Base-by-base conservation (phyloP, 441 rosid genomes). In the Manihot esculenta region DNA sequence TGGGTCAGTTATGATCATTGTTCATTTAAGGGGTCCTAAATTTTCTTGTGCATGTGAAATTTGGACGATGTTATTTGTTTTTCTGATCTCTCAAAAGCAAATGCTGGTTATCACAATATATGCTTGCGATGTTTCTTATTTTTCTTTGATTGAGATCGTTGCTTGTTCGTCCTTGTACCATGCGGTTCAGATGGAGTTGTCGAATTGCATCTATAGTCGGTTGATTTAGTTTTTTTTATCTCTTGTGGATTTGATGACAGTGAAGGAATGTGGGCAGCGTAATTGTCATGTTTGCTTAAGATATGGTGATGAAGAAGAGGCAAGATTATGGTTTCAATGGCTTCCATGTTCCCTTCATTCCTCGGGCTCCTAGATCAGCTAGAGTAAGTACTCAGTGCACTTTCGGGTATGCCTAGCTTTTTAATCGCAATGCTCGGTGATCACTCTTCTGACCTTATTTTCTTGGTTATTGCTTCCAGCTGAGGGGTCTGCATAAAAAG, bases 291-390 rank as follows among this genome's bases (percentile, higher is more conserved):
- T 74, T 58, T 77, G 79, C 67, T 49, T 79, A 81, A 88, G 86
- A 84, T 77, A 92, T 86, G 91, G 97, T 88, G 83, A 66, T 85
- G 74, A 84, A 84, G 72, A 88, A 83, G 85, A 88, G 89, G 82
- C 79, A 83, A 68, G 85, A 87, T 54, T 83, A 87, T 76, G 94
- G 94, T 76, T 88, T 87, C 80, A 82, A 63, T 80, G 92, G 87
- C 69, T 87, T 88, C 72, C 83, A 83, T 74, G 85, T 84, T 62
- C 96, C 92, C n/a, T 77, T 76, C 35, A 76, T 85, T 79, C 98
- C 98, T 69, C 82, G 84, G 72, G 97, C 92, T 74, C 84, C 97
- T 33, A 85, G 95, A 88, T 93, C 97, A 71, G 81, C 88, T 41
- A 84, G 95, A 84, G 98, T 93, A 68, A 83, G 70, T 76, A 62